These are phyloP conservation scores for Nemania abortiva DNA, from an alignment of 2,329 filamentous ascomycete species.

Conservation along the genomic window DNA sequence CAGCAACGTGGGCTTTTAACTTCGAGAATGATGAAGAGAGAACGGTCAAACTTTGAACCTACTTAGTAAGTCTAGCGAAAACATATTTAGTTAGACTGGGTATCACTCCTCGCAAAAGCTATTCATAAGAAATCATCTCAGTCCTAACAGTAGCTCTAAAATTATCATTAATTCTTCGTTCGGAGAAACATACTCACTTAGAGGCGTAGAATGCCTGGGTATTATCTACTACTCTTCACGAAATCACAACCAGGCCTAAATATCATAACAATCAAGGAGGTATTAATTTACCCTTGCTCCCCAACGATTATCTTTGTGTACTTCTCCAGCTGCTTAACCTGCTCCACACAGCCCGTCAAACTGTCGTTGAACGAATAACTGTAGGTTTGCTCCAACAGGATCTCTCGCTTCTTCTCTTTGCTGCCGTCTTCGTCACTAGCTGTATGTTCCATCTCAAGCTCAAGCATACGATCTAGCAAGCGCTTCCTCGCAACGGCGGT, in stretches of 20 bases:
- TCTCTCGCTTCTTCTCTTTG: constrained; percentile 52
- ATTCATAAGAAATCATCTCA: neutral
- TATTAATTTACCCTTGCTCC: constrained; percentile 57
- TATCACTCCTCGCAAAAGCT: neutral
- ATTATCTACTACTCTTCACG: constrained; percentile 11
- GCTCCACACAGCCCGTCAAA: constrained; percentile 65
- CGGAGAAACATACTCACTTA: neutral
- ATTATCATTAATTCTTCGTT: neutral
- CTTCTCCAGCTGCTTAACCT: constrained; percentile 66
- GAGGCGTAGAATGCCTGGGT: neutral
- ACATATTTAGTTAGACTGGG: neutral
- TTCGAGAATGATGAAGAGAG: neutral
- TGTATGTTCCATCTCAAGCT: constrained; percentile 58
- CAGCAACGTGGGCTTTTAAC: constrained; percentile 38
- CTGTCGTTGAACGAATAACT: constrained; percentile 67
- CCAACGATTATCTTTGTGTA: constrained; percentile 70
- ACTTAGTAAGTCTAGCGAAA: neutral
- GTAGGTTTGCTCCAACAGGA: constrained; percentile 69
- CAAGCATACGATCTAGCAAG: constrained; percentile 63
- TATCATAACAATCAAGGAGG: constrained; percentile 24
- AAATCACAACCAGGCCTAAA: constrained; percentile 54
- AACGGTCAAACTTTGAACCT: neutral
- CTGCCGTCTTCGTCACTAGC: constrained; percentile 43
- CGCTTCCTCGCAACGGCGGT: constrained; percentile 66
- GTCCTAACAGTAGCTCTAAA: neutral